Evolutionary conservation across 306 rosid genomes (phyloP), one percentile per base, ranked within the genome.

Genomic region (Parietaria judaica): DNA sequence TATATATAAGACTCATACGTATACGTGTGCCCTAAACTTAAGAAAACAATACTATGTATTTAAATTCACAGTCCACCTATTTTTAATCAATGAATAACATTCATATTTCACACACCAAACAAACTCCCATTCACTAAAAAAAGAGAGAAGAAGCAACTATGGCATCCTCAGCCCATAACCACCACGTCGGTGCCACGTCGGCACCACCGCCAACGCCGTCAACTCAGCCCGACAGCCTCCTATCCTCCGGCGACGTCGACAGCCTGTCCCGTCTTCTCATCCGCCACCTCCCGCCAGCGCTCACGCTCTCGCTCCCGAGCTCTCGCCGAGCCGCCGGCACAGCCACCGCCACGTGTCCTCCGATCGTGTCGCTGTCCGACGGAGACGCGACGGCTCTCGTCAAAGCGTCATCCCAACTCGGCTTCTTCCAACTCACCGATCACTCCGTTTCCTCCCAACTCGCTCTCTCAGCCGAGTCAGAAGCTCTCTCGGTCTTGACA

Each of bases 171-270:
- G 34, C 89, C 43, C 81, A 61, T 48, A 78, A 61, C 67, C 61
- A 82, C 70, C 67, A 69, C 65, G 76, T 78, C 61, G 86, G 84
- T 60, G 76, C 95, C 83, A 83, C 96, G 66, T 78, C 96, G 44
- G 95, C 97, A 8, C 96, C 97, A 0, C 96, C 96, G 31, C 97
- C 97, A 8, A 90, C 96, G 0, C 97, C 97, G 0, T 78, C 95
- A 0, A 17, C 82, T 0, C 72, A 77, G 63, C 59, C 76, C 8
- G 62, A 37, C 72, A 62, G 61, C 55, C 76, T 65, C 66, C 16
- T 78, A 7, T 58, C 68, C 57, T 88, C 80, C 51, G 72, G 90
- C 34, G 74, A 83, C 37, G 95, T 88, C 63, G 90, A 84, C 43
- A 70, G 90, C 36, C 85, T 90, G 68, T 87, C 96, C 11, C 72